Conservation (phyloP, 2,329 filamentous ascomycete species). For the Saccharata proteae region DNA sequence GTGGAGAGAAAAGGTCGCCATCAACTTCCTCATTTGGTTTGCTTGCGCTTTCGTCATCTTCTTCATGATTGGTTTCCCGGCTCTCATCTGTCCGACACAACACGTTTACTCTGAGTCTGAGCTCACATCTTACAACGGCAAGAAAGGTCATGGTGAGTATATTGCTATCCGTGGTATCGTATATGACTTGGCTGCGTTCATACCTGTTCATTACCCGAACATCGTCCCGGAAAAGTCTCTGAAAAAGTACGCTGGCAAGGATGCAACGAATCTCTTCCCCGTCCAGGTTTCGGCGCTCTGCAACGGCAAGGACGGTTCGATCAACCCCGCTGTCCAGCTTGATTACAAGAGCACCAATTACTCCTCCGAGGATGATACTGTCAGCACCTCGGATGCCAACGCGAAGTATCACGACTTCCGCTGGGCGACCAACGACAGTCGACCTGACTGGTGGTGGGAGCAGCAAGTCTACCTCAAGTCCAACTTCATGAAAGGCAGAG, state of each 20-base stretch:
- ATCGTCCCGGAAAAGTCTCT: slow-evolving; percentile 50
- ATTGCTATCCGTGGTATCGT: slow-evolving; percentile 80
- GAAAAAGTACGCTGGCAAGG: slow-evolving; percentile 71
- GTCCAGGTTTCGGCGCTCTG: slow-evolving; percentile 90
- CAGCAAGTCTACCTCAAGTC: slow-evolving; percentile 67
- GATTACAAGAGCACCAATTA: slow-evolving; percentile 73
- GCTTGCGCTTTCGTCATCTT: slow-evolving; percentile 68
- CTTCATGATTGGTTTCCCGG: slow-evolving; percentile 80
- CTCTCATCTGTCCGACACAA: slow-evolving; percentile 81
- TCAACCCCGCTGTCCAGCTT: slow-evolving; percentile 64
- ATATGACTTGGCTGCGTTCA: slow-evolving; percentile 66
- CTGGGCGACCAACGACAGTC: slow-evolving; percentile 64
- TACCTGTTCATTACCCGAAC: slow-evolving; percentile 65
- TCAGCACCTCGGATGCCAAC: slow-evolving; percentile 59
- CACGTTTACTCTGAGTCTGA: slow-evolving; percentile 74
- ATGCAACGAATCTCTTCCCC: slow-evolving; percentile 83
- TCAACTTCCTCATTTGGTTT: slow-evolving; percentile 96
- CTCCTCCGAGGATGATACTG: slow-evolving; percentile 51
- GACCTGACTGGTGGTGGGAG: slow-evolving; percentile 86
- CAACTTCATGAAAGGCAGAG: slow-evolving; percentile 72
- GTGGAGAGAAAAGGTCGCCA: slow-evolving; percentile 95
- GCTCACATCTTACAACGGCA: slow-evolving; percentile 61
- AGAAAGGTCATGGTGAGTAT: slow-evolving; percentile 51
- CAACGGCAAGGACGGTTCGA: slow-evolving; percentile 56
- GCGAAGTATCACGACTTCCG: slow-evolving; percentile 87